Evolutionary conservation across 305 asterid genomes (phyloP), one percentile per base, ranked within the genome.

Genomic region (Fraxinus paxiana): DNA sequence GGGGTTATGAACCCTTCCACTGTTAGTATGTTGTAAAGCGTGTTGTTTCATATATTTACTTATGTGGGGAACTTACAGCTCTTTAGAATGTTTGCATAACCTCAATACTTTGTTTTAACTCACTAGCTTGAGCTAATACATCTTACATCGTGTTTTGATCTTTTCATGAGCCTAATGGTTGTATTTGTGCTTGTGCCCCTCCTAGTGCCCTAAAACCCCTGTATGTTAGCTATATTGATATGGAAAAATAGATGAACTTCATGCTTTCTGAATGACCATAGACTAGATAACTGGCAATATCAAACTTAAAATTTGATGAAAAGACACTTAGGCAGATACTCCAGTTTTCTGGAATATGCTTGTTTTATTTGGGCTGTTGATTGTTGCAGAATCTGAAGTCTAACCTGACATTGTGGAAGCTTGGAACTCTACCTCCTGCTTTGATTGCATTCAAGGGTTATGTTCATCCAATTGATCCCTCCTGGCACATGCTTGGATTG

Each of bases 401-500:
- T 18, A 94, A 92, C 87, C 85, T 94, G 87, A 92, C 97, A 33
- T 77, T 96, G 79, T 96, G 99, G 99, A 96, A 92, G 91, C 99
- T 96, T 17, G 99, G 99, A 84, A 96, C 98, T 37, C 92, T 96
- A 70, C 98, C 99, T 78, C 99, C 99, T 31, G 99, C 99, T 83
- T 87, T 96, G 83, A 94, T 96, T 81, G 98, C 98, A 80, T 96
- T 96, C 84, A 94, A 80, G 88, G 98, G 96, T 48, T 90, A 92
- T 46, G 91, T 96, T 77, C 95, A 90, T 77, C 97, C 99, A 37
- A 96, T 96, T 13, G 97, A 92, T 17, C 92, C 98, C 77, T 90
- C 93, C 1, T 96, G 99, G 99, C 99, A 96, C 93, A 87, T 96
- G 97, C 99, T 96, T 83, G 99, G 99, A 74, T 85, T 96, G 90